Conservation (phyloP, 352 stramenopile genomes). For the Globisporangium orthogonon region DNA sequence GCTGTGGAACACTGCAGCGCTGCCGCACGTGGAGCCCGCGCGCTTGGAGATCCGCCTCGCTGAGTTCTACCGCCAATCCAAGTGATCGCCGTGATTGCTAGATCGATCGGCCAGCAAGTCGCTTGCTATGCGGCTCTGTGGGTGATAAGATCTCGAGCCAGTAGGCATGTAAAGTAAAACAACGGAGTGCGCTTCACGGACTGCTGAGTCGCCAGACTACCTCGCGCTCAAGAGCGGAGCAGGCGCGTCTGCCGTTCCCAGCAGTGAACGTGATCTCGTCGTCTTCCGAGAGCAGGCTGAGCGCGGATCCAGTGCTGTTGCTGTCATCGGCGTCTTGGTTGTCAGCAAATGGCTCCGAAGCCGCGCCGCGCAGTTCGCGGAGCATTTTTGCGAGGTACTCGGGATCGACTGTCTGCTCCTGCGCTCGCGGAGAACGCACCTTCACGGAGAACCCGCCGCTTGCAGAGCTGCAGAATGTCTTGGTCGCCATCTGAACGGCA, state of each 20-base stretch:
- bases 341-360: background rate
- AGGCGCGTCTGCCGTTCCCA: background rate
- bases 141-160: background rate
- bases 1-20: slow-evolving; percentile 19
- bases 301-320: background rate
- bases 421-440: background rate
- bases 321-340: background rate
- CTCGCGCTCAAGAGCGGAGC: slow-evolving; percentile 2
- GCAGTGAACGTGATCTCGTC: slow-evolving; percentile 5
- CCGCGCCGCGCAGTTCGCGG: slow-evolving; percentile 3
- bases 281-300: background rate
- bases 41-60: slow-evolving; percentile 45
- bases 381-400: slow-evolving; percentile 5
- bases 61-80: slow-evolving; percentile 39
- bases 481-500: slow-evolving; percentile 10
- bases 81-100: background rate
- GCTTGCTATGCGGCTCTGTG: background rate
- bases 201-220: slow-evolving; percentile 8
- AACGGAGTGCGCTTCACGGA: background rate
- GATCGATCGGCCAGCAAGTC: background rate
- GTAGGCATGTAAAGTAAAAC: slow-evolving; percentile 1
- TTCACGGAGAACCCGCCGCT: slow-evolving; percentile 1
- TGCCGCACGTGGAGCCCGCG: slow-evolving; percentile 35
- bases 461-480: slow-evolving; percentile 1
- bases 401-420: background rate